These are phyloP conservation scores for Abortiporus biennis DNA, from an alignment of 1,284 basidiomycete species.

Conservation along the genomic window DNA sequence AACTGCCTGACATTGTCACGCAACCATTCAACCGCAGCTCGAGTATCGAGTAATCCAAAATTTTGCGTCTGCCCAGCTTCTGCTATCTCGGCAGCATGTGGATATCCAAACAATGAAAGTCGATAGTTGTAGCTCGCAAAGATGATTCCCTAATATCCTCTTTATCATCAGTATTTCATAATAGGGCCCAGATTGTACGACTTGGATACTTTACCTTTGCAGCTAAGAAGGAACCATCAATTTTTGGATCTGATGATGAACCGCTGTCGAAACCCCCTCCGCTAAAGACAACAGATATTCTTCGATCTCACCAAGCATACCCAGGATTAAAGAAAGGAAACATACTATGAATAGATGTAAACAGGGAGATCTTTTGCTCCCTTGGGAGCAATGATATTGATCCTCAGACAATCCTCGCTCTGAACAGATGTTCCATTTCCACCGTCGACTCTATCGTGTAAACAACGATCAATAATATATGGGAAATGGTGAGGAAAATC, in stretches of 20 bases:
- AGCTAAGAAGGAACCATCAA: constrained; percentile 36
- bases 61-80: constrained; percentile 33
- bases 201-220: constrained; percentile 10
- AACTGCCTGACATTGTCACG: constrained; percentile 32
- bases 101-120: constrained; percentile 34
- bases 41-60: constrained; percentile 34
- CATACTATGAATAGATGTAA: constrained; percentile 28
- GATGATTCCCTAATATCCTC: constrained; percentile 34
- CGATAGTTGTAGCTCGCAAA: constrained; percentile 40
- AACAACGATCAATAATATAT: too few species aligned
- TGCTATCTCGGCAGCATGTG: constrained; percentile 33
- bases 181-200: neutral
- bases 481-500: too few species aligned
- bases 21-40: constrained; percentile 38
- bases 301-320: neutral
- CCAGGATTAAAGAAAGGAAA: neutral
- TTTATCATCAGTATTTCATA: constrained; percentile 12
- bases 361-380: constrained; percentile 30
- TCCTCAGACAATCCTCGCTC: constrained; percentile 36
- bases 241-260: constrained; percentile 37
- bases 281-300: constrained; percentile 3
- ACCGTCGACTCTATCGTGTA: constrained; percentile 26
- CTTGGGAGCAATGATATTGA: constrained; percentile 35
- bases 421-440: constrained; percentile 35
- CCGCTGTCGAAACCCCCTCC: constrained; percentile 29